A percentile compares a stretch with the other conserved stretches of the same genome.
These are phyloP conservation scores for Porpolomopsis calyptriformis DNA, from an alignment of 768 basidiomycete species.

Conservation along the genomic window DNA sequence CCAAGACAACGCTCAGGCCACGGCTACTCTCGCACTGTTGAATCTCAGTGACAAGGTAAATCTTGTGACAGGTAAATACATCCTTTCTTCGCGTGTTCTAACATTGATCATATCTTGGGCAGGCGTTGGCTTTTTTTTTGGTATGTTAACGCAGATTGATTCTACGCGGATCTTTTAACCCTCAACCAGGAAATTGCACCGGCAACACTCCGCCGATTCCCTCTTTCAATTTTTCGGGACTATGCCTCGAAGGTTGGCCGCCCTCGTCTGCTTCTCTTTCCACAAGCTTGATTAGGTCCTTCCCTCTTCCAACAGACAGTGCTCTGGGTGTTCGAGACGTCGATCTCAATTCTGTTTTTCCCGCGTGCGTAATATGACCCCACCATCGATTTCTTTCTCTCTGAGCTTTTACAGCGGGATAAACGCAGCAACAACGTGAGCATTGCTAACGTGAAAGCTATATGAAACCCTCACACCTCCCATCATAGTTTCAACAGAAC, in stretches of 20 bases:
- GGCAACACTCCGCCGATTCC: constrained; percentile 3
- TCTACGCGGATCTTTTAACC: background rate
- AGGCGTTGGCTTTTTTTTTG: constrained; percentile 4
- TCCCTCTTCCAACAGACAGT: background rate
- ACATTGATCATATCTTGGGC: background rate
- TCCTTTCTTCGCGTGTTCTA: background rate
- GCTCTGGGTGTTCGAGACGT: constrained; percentile 5
- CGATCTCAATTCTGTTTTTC: constrained; percentile 3
- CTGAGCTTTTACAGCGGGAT: constrained; percentile 68
- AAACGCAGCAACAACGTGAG: constrained; percentile 71
- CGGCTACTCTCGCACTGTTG: background rate
- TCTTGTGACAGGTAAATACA: constrained; percentile 2
- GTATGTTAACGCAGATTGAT: background rate
- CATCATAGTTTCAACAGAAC: constrained; percentile 55
- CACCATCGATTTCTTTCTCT: background rate
- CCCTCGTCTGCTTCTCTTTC: background rate
- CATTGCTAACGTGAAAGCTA: constrained; percentile 1
- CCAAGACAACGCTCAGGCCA: background rate
- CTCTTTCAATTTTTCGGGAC: background rate
- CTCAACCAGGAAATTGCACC: constrained; percentile 1
- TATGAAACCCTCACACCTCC: constrained; percentile 1
- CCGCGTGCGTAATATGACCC: background rate
- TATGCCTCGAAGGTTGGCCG: background rate
- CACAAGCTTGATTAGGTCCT: no score
- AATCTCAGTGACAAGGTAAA: background rate